These are phyloP conservation scores for Benincasa hispida DNA, from an alignment of 306 rosid species.

Conservation along the genomic window DNA sequence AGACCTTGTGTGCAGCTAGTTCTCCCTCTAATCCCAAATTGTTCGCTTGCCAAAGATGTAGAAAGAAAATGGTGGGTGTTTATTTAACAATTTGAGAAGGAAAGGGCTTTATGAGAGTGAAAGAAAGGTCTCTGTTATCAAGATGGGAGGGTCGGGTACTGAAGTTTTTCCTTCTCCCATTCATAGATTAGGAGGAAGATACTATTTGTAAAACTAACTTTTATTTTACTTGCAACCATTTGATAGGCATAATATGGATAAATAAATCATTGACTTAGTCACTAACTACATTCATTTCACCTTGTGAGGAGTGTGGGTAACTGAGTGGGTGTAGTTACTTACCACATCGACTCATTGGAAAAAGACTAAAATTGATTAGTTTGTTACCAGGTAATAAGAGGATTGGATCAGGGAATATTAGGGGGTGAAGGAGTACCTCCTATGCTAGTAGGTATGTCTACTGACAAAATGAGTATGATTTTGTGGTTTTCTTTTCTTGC, in stretches of 20 bases:
- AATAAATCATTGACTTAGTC: background rate
- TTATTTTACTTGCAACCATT: background rate
- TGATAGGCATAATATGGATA: background rate
- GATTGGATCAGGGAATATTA: conserved; percentile 89
- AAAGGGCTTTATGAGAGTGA: background rate
- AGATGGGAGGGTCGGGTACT: background rate
- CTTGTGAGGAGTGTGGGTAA: background rate
- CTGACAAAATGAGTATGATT: background rate
- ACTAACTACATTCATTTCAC: background rate
- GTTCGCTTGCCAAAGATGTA: background rate
- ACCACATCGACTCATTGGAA: background rate
- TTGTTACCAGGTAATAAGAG: conserved; percentile 45
- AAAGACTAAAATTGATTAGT: background rate
- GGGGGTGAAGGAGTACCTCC: conserved; percentile 98
- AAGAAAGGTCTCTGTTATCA: background rate
- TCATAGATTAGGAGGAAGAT: background rate
- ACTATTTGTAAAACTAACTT: background rate
- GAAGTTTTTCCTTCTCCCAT: background rate
- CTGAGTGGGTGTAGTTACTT: background rate
- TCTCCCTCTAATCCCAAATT: background rate
- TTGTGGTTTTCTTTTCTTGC: background rate
- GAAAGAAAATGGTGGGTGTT: background rate
- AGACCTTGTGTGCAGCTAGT: background rate
- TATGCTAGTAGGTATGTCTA: conserved; percentile 62
- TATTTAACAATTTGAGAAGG: background rate